Conservation (phyloP, 257 asterid genomes). For the Cynanchum wilfordii region DNA sequence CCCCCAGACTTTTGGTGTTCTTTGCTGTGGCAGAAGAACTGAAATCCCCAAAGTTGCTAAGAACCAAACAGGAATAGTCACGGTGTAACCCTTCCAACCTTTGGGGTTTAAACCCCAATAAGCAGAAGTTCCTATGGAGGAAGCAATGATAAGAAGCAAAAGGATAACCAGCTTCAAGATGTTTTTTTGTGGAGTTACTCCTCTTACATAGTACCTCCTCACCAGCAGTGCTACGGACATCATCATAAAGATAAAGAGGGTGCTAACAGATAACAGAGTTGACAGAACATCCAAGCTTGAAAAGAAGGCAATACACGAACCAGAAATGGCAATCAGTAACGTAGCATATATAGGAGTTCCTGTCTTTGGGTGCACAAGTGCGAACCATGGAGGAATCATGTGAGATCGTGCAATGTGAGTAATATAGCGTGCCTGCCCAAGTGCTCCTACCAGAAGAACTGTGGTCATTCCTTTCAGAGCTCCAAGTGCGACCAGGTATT, state of each 20-base stretch:
- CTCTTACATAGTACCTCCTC: slow-evolving; percentile 30
- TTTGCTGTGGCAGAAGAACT: slow-evolving; percentile 22
- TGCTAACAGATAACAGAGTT: slow-evolving; percentile 30
- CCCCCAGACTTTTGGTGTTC: slow-evolving; percentile 32
- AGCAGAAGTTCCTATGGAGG: slow-evolving; percentile 28
- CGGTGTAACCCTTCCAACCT: slow-evolving; percentile 29
- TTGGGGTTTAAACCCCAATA: slow-evolving; percentile 23
- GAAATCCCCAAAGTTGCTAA: slow-evolving; percentile 25
- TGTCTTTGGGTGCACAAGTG: slow-evolving; percentile 26
- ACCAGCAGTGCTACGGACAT: slow-evolving; percentile 29
- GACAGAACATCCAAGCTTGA: slow-evolving; percentile 27
- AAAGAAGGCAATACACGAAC: slow-evolving; percentile 28
- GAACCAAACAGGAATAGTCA: slow-evolving; percentile 25
- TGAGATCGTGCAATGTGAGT: slow-evolving; percentile 37
- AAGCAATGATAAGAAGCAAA: slow-evolving; percentile 22
- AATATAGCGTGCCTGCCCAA: slow-evolving; percentile 29
- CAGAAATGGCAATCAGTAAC: slow-evolving; percentile 21
- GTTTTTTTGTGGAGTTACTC: slow-evolving; percentile 17
- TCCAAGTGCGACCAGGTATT: slow-evolving; percentile 33
- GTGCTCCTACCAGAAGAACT: slow-evolving; percentile 28
- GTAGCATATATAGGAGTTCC: slow-evolving; percentile 35
- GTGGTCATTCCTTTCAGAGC: slow-evolving; percentile 41
- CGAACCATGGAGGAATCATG: slow-evolving; percentile 36
- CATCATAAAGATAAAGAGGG: slow-evolving; percentile 30
- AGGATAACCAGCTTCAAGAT: slow-evolving; percentile 24